Evolutionary conservation across 306 rosid species (phyloP).

Genomic region (Ammopiptanthus mongolicus): DNA sequence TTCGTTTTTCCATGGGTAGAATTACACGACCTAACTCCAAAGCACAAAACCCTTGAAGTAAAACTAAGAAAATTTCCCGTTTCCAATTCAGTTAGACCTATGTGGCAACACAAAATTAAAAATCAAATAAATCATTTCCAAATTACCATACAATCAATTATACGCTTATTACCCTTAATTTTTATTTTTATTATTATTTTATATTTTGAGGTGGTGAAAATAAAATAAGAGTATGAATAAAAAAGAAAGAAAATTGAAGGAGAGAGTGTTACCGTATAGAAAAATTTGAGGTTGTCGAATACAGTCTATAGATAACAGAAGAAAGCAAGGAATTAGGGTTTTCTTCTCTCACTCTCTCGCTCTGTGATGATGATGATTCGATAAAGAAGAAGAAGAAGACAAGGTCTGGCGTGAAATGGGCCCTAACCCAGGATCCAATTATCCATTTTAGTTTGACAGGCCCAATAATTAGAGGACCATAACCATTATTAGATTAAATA

Average conservation of each 20-base stretch:
- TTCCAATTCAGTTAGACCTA: background rate
- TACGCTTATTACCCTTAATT: background rate
- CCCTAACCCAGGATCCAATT: background rate
- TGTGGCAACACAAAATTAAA: background rate
- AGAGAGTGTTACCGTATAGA: constrained; percentile 5
- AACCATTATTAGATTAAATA: too few species aligned
- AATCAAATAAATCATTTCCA: background rate
- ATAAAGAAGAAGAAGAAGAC: background rate
- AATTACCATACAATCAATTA: background rate
- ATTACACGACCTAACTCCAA: background rate
- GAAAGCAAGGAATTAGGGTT: constrained; percentile 6
- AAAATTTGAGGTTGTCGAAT: background rate
- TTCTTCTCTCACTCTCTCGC: background rate
- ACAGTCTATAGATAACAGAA: background rate
- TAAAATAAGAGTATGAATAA: background rate
- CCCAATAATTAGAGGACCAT: too few species aligned
- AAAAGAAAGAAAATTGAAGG: background rate
- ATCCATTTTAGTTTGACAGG: too few species aligned
- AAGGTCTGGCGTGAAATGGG: background rate
- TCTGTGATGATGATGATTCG: background rate
- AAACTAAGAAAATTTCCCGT: background rate
- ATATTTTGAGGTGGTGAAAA: background rate
- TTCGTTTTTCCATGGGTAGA: background rate
- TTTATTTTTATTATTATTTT: too few species aligned
- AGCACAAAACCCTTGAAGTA: background rate